Base-by-base conservation (phyloP, 495 filamentous ascomycete species). In the Lophiostoma macrostomum region DNA sequence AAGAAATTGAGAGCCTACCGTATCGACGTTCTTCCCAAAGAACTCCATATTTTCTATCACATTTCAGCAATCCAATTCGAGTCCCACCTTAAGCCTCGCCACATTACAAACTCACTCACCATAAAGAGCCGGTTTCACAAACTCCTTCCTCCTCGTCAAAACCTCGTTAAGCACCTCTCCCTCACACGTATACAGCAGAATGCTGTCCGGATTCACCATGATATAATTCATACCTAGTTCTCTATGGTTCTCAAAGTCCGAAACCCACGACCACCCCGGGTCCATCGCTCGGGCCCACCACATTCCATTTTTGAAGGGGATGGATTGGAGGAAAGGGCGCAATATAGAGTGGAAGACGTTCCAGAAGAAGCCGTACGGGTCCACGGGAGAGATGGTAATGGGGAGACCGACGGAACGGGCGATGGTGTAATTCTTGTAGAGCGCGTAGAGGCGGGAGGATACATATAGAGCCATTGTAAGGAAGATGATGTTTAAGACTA, bases 1-100 rank as follows among this genome's bases (percentile, higher is more conserved):
- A 27, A 28, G 25, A 44, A 28, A 22, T 16, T 2, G 16, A 7
- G 3, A 28, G 23, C 50, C 29, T 23, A 45, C 52, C 14, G 53
- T 49, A 43, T 56, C 44, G 20, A 56, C 53, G 35, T 56, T 56
- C 44, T 28, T 48, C 7, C 44, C 53, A 56, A 49, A 56, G 12
- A 56, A 19, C 23, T 56, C 38, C 32, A 56, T 13, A 13, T 7
- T 18, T 30, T 56, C 53, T 55, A 30, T 12, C 8, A 14, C 20
- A 18, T 12, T 22, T 55, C 42, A 55, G 41, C 42, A 28, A 14
- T n/a, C n/a, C 23, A 19, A 35, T 29, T 36, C 6, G 22, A 20
- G 12, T 37, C 30, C 7, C 31, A 24, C 5, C 18, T 12, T 22
- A 24, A n/a, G 16, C 30, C 11, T n/a, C n/a, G n/a, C n/a, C n/a